Conservation (phyloP, 1,284 basidiomycete species). For the Chalciporus piperatoides region DNA sequence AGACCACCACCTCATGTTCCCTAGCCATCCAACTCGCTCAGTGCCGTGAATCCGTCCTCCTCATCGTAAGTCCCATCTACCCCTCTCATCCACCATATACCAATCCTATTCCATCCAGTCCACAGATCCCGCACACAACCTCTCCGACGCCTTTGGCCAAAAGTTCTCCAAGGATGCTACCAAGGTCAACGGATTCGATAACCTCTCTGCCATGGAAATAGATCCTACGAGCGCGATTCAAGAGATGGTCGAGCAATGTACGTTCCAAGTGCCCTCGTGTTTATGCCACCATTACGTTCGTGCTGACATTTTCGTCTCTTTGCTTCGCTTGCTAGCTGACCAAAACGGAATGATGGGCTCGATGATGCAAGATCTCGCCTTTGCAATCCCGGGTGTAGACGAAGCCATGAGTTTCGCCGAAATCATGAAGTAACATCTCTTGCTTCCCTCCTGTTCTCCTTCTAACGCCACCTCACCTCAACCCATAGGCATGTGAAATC, state of each 20-base stretch:
- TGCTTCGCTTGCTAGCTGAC: slow-evolving; percentile 55
- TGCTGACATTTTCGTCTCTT: slow-evolving; percentile 3
- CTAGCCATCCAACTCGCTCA: slow-evolving; percentile 91
- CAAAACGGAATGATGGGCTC: slow-evolving; percentile 94
- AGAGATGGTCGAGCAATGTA: slow-evolving; percentile 98
- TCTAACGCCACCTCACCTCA: not conserved
- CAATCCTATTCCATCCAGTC: slow-evolving; percentile 52
- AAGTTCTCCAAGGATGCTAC: slow-evolving; percentile 99
- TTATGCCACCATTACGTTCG: not conserved
- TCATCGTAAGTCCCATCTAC: slow-evolving; percentile 69
- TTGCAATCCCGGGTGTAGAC: slow-evolving; percentile 98
- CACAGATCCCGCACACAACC: slow-evolving; percentile 98
- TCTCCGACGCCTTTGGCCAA: slow-evolving; percentile 98
- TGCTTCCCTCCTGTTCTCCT: not conserved
- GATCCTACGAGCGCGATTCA: slow-evolving; percentile 96
- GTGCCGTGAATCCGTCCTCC: slow-evolving; percentile 84
- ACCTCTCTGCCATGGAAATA: slow-evolving; percentile 99
- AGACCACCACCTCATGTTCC: slow-evolving; percentile 95
- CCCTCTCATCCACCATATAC: slow-evolving; percentile 1
- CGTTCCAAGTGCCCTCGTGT: slow-evolving; percentile 24
- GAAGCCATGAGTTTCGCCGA: slow-evolving; percentile 99
- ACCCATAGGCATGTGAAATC: slow-evolving; percentile 89
- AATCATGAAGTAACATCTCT: slow-evolving; percentile 88
- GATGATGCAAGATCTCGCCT: slow-evolving; percentile 99
- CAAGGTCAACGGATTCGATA: slow-evolving; percentile 97